phyloP scores from a whole-genome alignment of 495 filamentous ascomycete genomes.

The Penicillium salamii region DNA sequence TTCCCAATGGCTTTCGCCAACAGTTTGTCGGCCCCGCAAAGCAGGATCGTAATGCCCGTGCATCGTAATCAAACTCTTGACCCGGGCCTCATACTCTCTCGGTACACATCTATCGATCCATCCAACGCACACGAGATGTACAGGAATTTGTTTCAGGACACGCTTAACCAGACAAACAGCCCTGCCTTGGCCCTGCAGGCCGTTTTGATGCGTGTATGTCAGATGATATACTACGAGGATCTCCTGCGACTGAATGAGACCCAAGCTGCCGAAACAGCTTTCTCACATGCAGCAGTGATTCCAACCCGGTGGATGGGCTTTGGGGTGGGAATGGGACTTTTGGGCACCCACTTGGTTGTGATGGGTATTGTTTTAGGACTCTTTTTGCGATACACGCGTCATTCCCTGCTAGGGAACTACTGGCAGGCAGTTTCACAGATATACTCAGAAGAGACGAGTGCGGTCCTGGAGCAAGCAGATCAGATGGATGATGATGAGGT shows the following conservation, averaged over 20 bases:
- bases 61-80: background rate
- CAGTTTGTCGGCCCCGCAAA: background rate
- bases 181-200: background rate
- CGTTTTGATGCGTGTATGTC: background rate
- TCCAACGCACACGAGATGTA: background rate
- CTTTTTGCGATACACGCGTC: background rate
- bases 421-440: conserved; percentile 8
- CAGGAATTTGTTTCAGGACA: background rate
- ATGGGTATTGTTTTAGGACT: background rate
- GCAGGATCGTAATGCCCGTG: background rate
- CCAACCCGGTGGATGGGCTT: background rate
- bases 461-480: background rate
- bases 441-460: background rate
- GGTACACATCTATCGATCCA: background rate
- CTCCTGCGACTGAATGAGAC: background rate
- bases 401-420: conserved; percentile 2
- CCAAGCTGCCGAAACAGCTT: background rate
- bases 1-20: too few relatives aligned
- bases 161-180: background rate
- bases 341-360: background rate
- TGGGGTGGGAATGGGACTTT: background rate
- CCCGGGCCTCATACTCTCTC: background rate
- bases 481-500: background rate
- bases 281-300: background rate
- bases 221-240: background rate